phyloP scores from a whole-genome alignment of 345 rosid genomes.

The Lepidium africanum region DNA sequence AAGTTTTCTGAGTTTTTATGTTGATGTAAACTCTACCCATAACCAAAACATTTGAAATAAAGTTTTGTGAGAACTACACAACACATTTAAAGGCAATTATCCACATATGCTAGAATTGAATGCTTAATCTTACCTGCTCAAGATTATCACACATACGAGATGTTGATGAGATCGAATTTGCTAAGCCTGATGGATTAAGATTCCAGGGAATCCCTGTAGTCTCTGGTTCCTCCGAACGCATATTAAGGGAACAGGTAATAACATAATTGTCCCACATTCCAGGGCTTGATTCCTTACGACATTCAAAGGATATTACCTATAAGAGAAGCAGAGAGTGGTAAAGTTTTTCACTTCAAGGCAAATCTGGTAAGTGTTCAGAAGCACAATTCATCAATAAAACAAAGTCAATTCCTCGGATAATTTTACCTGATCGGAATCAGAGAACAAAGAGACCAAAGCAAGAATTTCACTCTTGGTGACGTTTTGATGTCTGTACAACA shows the following conservation, averaged over 20 bases:
- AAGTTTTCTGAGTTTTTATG: constrained; percentile 6
- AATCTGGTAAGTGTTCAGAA: not conserved
- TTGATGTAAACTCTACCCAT: constrained; percentile 31
- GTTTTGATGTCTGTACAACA: constrained; percentile 47
- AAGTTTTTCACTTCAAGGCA: not conserved
- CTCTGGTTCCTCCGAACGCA: not conserved
- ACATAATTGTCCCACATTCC: not conserved
- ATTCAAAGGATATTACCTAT: constrained; percentile 12
- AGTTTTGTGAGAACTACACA: not conserved
- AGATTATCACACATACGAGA: constrained; percentile 12
- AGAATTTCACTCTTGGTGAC: constrained; percentile 57
- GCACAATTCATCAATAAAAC: not conserved
- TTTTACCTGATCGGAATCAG: constrained; percentile 60
- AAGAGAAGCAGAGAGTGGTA: not conserved
- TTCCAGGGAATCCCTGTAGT: not conserved
- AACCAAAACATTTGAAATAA: constrained; percentile 16
- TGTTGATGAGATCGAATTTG: constrained; percentile 20
- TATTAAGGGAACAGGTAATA: constrained; percentile 2
- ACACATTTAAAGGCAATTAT: not conserved
- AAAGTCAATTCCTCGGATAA: not conserved
- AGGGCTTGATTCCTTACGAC: constrained; percentile 4
- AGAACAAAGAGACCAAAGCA: constrained; percentile 52
- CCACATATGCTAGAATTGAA: not conserved
- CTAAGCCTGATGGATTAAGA: constrained; percentile 3
- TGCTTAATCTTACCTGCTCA: constrained; percentile 28